These are phyloP conservation scores for Nakaseomyces bracarensis DNA, from an alignment of 1,139 yeast species.

Conservation along the genomic window DNA sequence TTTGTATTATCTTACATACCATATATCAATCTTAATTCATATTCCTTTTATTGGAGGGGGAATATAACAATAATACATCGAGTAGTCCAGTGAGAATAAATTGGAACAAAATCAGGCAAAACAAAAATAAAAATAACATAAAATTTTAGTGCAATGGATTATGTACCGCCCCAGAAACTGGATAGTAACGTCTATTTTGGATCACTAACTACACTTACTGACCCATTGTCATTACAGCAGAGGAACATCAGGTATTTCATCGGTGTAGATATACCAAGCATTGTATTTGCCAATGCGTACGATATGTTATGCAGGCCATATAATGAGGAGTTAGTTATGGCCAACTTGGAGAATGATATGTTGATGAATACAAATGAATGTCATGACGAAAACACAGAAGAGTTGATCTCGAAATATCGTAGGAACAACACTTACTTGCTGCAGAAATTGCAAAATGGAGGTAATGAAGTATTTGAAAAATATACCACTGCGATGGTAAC, in stretches of 20 bases:
- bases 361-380: conserved; percentile 12
- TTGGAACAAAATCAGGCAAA: not conserved
- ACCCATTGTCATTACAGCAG: conserved; percentile 23
- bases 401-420: conserved; percentile 10
- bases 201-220: conserved; percentile 32
- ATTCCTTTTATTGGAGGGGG: too few species aligned
- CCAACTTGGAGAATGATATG: conserved; percentile 19
- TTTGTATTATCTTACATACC: too few species aligned
- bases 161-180: conserved; percentile 26
- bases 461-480: not conserved
- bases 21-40: too few species aligned
- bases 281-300: conserved; percentile 26
- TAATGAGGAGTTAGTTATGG: conserved; percentile 18
- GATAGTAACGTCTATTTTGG: conserved; percentile 32
- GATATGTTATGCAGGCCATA: conserved; percentile 20
- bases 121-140: too few species aligned
- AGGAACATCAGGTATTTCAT: conserved; percentile 24
- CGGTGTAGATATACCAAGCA: conserved; percentile 22
- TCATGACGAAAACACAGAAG: conserved; percentile 3
- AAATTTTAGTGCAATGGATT: too few species aligned
- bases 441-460: conserved; percentile 7
- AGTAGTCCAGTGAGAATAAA: too few species aligned
- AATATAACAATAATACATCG: too few species aligned
- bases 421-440: conserved; percentile 14
- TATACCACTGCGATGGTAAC: not conserved